Evolutionary conservation across 2,329 filamentous ascomycete species (phyloP).

Genomic region (Dryadomyces sulphureus): DNA sequence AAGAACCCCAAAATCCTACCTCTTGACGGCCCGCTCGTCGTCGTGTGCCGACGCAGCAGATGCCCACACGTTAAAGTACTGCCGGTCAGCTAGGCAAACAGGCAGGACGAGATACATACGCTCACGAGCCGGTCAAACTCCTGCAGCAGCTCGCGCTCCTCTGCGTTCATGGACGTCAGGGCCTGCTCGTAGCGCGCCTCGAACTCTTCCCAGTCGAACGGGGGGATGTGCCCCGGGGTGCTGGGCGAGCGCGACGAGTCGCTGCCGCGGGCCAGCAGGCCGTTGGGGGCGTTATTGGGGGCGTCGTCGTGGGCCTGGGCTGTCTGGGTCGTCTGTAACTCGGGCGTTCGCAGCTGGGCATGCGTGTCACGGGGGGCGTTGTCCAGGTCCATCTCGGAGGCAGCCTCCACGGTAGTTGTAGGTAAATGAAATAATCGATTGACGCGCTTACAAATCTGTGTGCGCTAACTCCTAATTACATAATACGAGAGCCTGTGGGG

Average conservation of each 20-base stretch:
- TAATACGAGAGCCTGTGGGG: no score
- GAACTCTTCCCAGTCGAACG: conserved; percentile 68
- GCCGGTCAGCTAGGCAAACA: not conserved
- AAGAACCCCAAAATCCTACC: conserved; percentile 30
- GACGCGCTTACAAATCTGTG: no score
- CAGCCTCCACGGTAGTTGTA: conserved; percentile 1
- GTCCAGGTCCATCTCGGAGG: conserved; percentile 10
- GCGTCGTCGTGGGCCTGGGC: not conserved
- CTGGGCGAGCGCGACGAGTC: conserved; percentile 25
- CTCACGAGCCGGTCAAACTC: conserved; percentile 55
- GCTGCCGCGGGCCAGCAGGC: conserved; percentile 1
- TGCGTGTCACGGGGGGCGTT: conserved; percentile 2
- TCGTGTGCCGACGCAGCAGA: conserved; percentile 57
- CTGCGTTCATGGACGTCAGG: conserved; percentile 44
- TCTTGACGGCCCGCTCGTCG: conserved; percentile 61
- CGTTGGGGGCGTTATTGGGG: conserved; percentile 10
- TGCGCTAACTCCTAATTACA: no score
- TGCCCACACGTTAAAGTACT: conserved; percentile 76
- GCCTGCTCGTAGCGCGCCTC: conserved; percentile 52
- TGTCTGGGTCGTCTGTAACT: conserved; percentile 15
- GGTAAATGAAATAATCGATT: no score
- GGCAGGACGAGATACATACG: conserved; percentile 22
- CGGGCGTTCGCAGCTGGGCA: conserved; percentile 20
- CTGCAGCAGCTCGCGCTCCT: conserved; percentile 50
- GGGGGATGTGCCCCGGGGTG: conserved; percentile 34